Evolutionary conservation across 495 filamentous ascomycete genomes (phyloP), one percentile per base, ranked within the genome.

Genomic region (Xylaria palmicola): DNA sequence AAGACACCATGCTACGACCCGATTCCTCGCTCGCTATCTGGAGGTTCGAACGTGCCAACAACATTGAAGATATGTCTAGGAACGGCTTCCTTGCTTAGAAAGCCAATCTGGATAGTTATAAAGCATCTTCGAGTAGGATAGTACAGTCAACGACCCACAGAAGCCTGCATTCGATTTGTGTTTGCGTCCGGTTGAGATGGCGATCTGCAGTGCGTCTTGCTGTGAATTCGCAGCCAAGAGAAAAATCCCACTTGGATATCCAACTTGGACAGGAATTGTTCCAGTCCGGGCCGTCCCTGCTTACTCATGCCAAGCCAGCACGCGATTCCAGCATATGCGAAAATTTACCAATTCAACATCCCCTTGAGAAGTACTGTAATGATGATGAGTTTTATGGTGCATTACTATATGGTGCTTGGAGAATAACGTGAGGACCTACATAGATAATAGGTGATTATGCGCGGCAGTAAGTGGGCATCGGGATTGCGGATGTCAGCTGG

Each of bases 291-390:
- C 20, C 20, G 12, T 40, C 9, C 7, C 22, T 54, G 53, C 53
- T 44, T 44, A 56, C 53, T 43, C 12, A 17, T 22, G 53, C 53
- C 53, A 56, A 56, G 51, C 19, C 19, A 22, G n/a, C 26, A 41
- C 36, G 24, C 13, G n/a, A 34, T 13, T 27, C 34, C 37, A 22
- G 17, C 17, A 32, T 32, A 4, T 9, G 26, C n/a, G 12, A 44
- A 12, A 15, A 26, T 19, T 44, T n/a, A n/a, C n/a, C n/a, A n/a
- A n/a, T n/a, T n/a, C n/a, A n/a, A n/a, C n/a, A n/a, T n/a, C n/a
- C n/a, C n/a, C n/a, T n/a, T n/a, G n/a, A n/a, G n/a, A n/a, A n/a
- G n/a, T n/a, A n/a, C n/a, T n/a, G n/a, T n/a, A n/a, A n/a, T n/a
- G n/a, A n/a, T n/a, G n/a, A n/a, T n/a, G n/a, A n/a, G n/a, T n/a